Evolutionary conservation across 2,329 filamentous ascomycete species (phyloP), one percentile per base, ranked within the genome.

Genomic region (Neofusicoccum laricinum): DNA sequence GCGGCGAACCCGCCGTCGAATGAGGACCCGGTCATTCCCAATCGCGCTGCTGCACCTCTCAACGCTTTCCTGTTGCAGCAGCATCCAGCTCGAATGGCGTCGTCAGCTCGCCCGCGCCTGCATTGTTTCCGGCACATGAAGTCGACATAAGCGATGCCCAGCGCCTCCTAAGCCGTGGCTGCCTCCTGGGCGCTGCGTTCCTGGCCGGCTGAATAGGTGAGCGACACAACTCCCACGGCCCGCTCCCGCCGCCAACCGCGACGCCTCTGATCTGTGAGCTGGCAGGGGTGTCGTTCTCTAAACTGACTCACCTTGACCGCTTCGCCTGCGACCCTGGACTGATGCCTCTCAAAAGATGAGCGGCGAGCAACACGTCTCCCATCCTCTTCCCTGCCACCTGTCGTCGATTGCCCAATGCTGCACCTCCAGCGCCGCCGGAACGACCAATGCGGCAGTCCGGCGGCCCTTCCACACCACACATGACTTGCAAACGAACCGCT

Each of bases 61-160:
- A 11, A 8, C 11, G 32, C 32, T 21, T 53, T 38, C 32, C 32
- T 15, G 17, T 38, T 53, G 32, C 32, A 50, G 32, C 32, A 50
- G 48, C 48, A 48, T 14, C 19, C 6, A 32, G 25, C 25, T 30
- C 25, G 25, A 5, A 25, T 4, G 48, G n/a, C 25, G 21, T 25
- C 48, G 48, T 50, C 36, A 11, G 36, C 36, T 38, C 36, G 14
- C 11, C 36, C 36, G 5, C 36, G 25, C 25, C n/a, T 50, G 15
- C 25, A 32, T 50, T 12, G 21, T n/a, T 19, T 21, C 25, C 15
- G 8, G 21, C 25, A 49, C n/a, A 2, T 49, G 49, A 53, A 19
- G 49, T 53, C 17, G 32, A 53, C 32, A 53, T 53, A 53, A 53
- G 49, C 49, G n/a, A 21, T 17, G 49, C 49, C 49, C 49, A 53